A percentile compares a stretch with the other conserved stretches of the same genome.
phyloP scores from a whole-genome alignment of 441 rosid species.

The Iberis amara region DNA sequence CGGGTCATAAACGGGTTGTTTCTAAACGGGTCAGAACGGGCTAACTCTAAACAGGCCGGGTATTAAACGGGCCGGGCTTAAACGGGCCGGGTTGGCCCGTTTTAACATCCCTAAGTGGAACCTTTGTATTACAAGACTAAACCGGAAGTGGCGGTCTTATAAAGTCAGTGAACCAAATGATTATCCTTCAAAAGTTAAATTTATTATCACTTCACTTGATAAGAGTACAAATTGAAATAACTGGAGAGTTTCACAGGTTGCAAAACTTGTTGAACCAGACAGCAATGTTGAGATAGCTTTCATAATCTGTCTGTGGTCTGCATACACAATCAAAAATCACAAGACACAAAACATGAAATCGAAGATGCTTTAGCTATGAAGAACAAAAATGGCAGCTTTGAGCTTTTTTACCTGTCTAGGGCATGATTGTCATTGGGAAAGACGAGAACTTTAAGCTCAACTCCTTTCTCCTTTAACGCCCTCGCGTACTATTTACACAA shows the following conservation, averaged over 20 bases:
- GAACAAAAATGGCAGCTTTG: background rate
- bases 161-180: constrained; percentile 5
- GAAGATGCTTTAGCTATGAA: constrained; percentile 22
- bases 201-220: background rate
- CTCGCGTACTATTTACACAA: constrained; percentile 51
- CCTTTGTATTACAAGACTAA: too few relatives aligned
- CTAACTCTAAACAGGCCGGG: too few relatives aligned
- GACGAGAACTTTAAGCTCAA: constrained; percentile 56
- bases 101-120: too few relatives aligned
- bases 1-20: too few relatives aligned
- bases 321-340: constrained; percentile 32
- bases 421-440: constrained; percentile 75
- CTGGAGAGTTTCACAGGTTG: constrained; percentile 24
- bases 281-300: constrained; percentile 74
- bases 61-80: too few relatives aligned
- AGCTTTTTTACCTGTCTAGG: constrained; percentile 50
- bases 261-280: constrained; percentile 84
- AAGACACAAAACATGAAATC: background rate
- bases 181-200: background rate
- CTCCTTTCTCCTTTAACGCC: constrained; percentile 80
- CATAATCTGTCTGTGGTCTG: constrained; percentile 84
- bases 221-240: constrained; percentile 1
- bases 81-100: too few relatives aligned
- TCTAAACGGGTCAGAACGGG: too few relatives aligned
- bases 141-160: background rate